These are phyloP conservation scores for Pseudotsuga menziesii DNA, from an alignment of 75 land plant genomes.

Conservation along the genomic window DNA sequence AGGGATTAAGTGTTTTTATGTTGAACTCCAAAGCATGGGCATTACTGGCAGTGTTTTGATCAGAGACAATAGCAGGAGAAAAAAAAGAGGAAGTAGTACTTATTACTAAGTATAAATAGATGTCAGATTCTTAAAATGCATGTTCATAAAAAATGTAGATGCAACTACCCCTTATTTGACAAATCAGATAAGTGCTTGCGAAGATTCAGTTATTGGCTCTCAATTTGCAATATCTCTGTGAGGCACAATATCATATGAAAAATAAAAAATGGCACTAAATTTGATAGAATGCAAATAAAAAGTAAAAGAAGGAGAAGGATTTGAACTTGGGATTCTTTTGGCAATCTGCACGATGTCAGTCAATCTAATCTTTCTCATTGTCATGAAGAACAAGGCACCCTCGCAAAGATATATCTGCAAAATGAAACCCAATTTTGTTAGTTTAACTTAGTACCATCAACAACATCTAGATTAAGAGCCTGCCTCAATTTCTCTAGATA, in stretches of 20 bases:
- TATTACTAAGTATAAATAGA: background rate
- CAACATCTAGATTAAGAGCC: background rate
- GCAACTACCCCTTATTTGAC: background rate
- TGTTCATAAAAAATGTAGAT: background rate
- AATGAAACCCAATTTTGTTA: slow-evolving; percentile 5
- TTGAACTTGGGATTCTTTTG: slow-evolving; percentile 42
- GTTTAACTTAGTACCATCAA: background rate
- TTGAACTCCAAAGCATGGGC: too few species aligned
- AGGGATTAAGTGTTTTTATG: too few species aligned
- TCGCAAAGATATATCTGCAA: slow-evolving; percentile 81
- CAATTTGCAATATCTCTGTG: background rate
- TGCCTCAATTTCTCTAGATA: background rate
- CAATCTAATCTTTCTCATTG: slow-evolving; percentile 61
- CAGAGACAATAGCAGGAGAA: background rate
- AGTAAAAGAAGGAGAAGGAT: slow-evolving; percentile 2
- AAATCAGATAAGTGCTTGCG: too few species aligned
- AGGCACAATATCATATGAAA: background rate
- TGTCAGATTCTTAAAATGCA: background rate
- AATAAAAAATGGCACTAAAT: background rate
- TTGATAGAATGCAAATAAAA: background rate
- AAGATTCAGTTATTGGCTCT: too few species aligned
- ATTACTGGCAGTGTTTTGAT: background rate
- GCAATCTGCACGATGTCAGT: slow-evolving; percentile 65
- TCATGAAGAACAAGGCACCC: slow-evolving; percentile 72
- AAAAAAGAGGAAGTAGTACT: background rate